phyloP scores from a whole-genome alignment of 768 basidiomycete genomes.

The Boletellus emodensis region DNA sequence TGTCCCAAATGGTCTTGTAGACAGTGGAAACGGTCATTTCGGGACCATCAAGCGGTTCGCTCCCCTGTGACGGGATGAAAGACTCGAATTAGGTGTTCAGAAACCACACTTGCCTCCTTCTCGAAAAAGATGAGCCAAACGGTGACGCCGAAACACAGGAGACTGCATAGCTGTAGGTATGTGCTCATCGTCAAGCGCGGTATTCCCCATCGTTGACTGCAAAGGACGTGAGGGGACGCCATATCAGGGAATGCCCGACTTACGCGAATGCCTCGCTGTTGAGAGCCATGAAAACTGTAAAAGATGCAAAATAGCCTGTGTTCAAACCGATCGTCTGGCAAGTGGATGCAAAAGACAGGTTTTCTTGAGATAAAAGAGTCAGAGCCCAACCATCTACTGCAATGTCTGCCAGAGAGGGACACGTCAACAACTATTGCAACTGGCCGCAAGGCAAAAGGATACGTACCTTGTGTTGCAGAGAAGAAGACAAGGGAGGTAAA shows the following conservation, averaged over 20 bases:
- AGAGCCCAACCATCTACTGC: conserved; percentile 94
- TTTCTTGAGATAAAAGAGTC: conserved; percentile 85
- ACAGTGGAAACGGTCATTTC: conserved; percentile 90
- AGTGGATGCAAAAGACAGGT: conserved; percentile 93
- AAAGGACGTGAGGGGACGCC: conserved; percentile 6
- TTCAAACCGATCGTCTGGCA: conserved; percentile 98
- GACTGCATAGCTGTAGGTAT: conserved; percentile 84
- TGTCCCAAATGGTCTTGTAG: conserved; percentile 93
- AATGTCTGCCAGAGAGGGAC: conserved; percentile 58
- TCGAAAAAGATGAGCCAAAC: conserved; percentile 84
- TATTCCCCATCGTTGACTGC: conserved; percentile 71
- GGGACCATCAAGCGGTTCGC: conserved; percentile 63
- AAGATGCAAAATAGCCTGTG: conserved; percentile 91
- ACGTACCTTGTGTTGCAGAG: conserved; percentile 91
- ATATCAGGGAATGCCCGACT: conserved; percentile 20
- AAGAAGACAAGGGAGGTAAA: conserved; percentile 91
- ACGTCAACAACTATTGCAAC: conserved; percentile 10
- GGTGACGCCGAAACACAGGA: conserved; percentile 81
- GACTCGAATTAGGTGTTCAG: background rate
- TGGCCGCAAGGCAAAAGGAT: background rate
- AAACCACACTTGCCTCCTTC: conserved; percentile 64
- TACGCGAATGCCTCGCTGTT: conserved; percentile 92
- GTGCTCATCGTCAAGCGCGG: conserved; percentile 67
- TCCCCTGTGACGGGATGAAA: conserved; percentile 48
- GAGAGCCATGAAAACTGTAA: conserved; percentile 95